Evolutionary conservation across 2,329 filamentous ascomycete species (phyloP), one percentile per base, ranked within the genome.

Genomic region (Microthyrium microscopicum): DNA sequence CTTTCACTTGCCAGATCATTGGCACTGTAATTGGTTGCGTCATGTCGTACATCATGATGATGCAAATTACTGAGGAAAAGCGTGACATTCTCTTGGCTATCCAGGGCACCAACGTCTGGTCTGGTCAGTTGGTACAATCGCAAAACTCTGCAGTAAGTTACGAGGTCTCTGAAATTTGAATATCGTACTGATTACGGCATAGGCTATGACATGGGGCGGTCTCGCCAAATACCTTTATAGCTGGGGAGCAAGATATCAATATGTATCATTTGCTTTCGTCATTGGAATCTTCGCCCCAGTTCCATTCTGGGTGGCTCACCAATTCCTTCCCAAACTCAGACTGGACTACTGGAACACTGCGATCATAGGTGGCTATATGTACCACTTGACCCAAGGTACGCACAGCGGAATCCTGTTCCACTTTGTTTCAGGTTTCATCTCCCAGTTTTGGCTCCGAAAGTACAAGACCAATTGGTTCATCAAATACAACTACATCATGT

Each of bases 41-140:
- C 9, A 40, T 61, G 17, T 58, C 61, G 40, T 62, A 56, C 32
- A 47, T 55, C 16, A 54, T 61, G 44, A 61, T 61, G 56, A 52
- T 51, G 37, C 54, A 47, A 22, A 60, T 62, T 34, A 50, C 59
- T 1, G 44, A 45, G 6, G 52, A 55, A 34, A 55, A 61, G 33
- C 44, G 51, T 4, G 50, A 57, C 3, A 51, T 60, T 19, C 47
- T 62, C 3, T 36, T 50, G 12, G 48, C 55, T 20, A 49, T 56
- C 6, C 40, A 59, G 29, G 59, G 56, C 4, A 53, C 51, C 20
- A 55, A 52, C 33, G 51, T 58, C 24, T 63, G 60, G 60, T 58
- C 52, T 15, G 60, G 60, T 13, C 53, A 57, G 5, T 51, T 55
- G 21, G 48, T 61, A 3, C 61, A 64, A 40, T 44, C 44, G 2